phyloP scores from a whole-genome alignment of 2,329 filamentous ascomycete genomes.

The Aspergillus sclerotialis region DNA sequence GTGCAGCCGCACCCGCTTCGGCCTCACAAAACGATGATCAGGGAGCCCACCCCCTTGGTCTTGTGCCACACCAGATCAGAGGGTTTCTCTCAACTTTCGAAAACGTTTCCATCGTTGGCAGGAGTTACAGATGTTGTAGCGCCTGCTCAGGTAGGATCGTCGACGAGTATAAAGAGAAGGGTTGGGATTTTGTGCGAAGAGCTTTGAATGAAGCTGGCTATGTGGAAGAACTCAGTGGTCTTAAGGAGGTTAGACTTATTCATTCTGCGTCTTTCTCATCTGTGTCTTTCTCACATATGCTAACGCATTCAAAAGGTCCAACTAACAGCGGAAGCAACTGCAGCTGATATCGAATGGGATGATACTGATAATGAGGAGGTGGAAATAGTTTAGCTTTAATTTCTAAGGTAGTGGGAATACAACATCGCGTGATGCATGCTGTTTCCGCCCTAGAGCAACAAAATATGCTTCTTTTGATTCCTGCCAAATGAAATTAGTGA shows the following conservation, averaged over 20 bases:
- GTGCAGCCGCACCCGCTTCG: constrained; percentile 34
- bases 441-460: constrained; percentile 66
- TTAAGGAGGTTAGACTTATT: constrained; percentile 44
- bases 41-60: constrained; percentile 41
- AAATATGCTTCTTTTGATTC: constrained; percentile 84
- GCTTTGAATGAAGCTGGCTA: constrained; percentile 56
- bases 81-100: constrained; percentile 56
- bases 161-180: constrained; percentile 45
- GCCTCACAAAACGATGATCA: constrained; percentile 22
- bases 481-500: constrained; percentile 37
- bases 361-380: constrained; percentile 34
- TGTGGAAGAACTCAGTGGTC: constrained; percentile 56
- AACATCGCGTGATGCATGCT: constrained; percentile 38
- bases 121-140: constrained; percentile 55
- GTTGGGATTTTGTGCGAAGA: constrained; percentile 55
- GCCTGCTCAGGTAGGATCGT: constrained; percentile 54
- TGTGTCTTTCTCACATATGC: constrained; percentile 5
- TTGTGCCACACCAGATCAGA: constrained; percentile 57
- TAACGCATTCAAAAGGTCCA: constrained; percentile 35
- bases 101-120: constrained; percentile 51
- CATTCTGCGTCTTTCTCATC: background rate
- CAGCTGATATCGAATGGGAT: constrained; percentile 39
- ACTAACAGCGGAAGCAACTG: constrained; percentile 37
- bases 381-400: constrained; percentile 13
- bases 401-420: constrained; percentile 29